Base-by-base conservation (phyloP, 2,329 filamentous ascomycete species). In the Pseudogymnoascus sp. region DNA sequence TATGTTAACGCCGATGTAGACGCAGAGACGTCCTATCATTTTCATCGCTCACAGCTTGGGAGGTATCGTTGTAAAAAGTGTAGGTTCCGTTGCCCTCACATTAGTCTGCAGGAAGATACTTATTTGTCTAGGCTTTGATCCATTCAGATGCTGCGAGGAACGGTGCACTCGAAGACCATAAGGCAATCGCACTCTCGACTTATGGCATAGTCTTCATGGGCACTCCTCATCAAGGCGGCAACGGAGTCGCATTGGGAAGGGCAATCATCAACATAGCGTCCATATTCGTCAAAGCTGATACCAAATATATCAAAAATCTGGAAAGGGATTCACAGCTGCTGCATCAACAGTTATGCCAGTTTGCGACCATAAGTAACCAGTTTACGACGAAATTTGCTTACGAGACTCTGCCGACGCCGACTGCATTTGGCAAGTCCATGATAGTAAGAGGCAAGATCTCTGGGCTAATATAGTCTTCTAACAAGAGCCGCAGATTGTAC, bases 191-290 rank as follows among this genome's bases (percentile, higher is more conserved):
- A 60, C 57, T 65, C 26, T 74, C 69, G 19, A 75, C 71, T 56
- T 71, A 73, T 63, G 71, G 72, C 7, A 71, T 74, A 62, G 59
- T 75, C 9, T 74, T 75, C 64, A 70, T 74, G 62, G 72, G 72
- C 23, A 75, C 72, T 19, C 72, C 71, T 41, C 71, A 74, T 64
- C 66, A 73, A 61, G 73, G 71, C 59, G 69, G 70, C 48, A 68
- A 66, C 39, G 69, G 71, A 26, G 70, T 71, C 34, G 39, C 37
- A 33, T 60, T 28, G 45, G 63, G 63, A 28, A 61, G 58, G 55
- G 58, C 26, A 56, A 58, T 63, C n/a, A 58, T 63, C 15, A 56
- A 57, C 39, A 62, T 72, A 3, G 69, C 70, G 13, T 74, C 72
- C 28, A 66, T 74, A 5, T 70, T 71, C 61, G 63, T 69, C 26